Evolutionary conservation across 371 early-diverging fungal species (phyloP), one percentile per base, ranked within the genome.

Genomic region (Mucor circinelloides): DNA sequence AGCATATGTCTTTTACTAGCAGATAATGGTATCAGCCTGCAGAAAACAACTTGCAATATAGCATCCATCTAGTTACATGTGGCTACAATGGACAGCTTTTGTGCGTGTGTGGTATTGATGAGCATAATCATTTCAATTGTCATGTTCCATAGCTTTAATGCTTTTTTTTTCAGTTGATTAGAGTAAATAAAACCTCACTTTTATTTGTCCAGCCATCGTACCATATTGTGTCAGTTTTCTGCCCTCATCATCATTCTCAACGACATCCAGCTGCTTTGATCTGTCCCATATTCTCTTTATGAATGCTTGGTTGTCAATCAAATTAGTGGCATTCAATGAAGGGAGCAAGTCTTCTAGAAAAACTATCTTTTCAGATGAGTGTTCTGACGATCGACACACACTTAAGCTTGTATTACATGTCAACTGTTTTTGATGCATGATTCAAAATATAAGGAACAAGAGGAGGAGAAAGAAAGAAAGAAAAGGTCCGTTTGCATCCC

Each of bases 261-360:
- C 61, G 19, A 6, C 13, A 19, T 46, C 48, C 13, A 67, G 17
- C 9, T 55, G 28, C 25, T 57, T 56, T 17, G 56, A 25, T 44
- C 57, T 50, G 5, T 13, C 28, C 67, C 67, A 67, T 23, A 67
- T 44, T 9, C 55, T 56, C 10, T 67, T 61, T 3, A 67, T 61
- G 36, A 67, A 61, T 6, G 36, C 10, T 27, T 36, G 32, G 25
- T 57, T 67, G 6, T 67, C 56, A 0, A 7, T 1, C 0, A 67
- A 3, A 6, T 36, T 25, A 17, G n/a, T 28, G n/a, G 34, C 19
- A 13, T 57, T n/a, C 6, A 66, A 36, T 1, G 50, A 59, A 3
- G 59, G 19, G 5, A 67, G 6, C 0, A 67, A 17, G 2, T 67
- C 67, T 1, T 55, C 55, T 8, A 67, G 15, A 8, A 66, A 38